Base-by-base conservation (phyloP, 768 basidiomycete genomes). In the Psilocybe azurescens region DNA sequence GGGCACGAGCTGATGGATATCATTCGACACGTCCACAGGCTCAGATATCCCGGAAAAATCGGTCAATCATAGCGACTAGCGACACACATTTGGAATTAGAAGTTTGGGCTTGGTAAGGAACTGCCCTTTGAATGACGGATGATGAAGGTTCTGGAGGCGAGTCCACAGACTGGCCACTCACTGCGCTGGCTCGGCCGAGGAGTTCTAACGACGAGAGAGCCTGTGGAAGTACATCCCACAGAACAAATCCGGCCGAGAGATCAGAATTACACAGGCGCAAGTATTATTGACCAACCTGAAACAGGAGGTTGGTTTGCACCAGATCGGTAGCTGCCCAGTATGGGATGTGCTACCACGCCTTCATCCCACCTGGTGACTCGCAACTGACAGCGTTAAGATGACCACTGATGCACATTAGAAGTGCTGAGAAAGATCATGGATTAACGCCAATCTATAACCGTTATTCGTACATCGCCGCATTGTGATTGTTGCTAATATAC, bases 211-310 rank as follows among this genome's bases (percentile, higher is more conserved):
- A 50, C 18, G 48, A 50, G 28, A n/a, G 7, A 30, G 48, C 18
- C 20, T 29, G 51, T 33, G 33, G 52, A 53, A 38, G 52, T 3
- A 53, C 32, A 38, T 53, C 32, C 32, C 32, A 53, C 32, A 53
- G 16, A 30, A 53, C 33, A 53, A 36, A 53, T 16, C 46, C 56
- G 51, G 60, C 60, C 60, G 64, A 53, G 58, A 53, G 30, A 36
- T 58, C 13, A 48, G 56, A 47, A 58, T 20, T 20, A 50, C n/a
- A 49, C 46, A 49, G 39, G 29, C 44, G n/a, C 9, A 57, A 28
- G 52, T 65, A 67, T 67, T 62, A 62, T 67, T 65, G 66, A 62
- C 58, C 66, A 67, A 64, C 61, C 59, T 67, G 66, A 67, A 67
- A 67, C 66, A 67, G 66, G 66, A 67, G 66, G 56, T 24, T 53